Evolutionary conservation across 2,329 filamentous ascomycete species (phyloP), one percentile per base, ranked within the genome.

Genomic region (Botrytis medusae): DNA sequence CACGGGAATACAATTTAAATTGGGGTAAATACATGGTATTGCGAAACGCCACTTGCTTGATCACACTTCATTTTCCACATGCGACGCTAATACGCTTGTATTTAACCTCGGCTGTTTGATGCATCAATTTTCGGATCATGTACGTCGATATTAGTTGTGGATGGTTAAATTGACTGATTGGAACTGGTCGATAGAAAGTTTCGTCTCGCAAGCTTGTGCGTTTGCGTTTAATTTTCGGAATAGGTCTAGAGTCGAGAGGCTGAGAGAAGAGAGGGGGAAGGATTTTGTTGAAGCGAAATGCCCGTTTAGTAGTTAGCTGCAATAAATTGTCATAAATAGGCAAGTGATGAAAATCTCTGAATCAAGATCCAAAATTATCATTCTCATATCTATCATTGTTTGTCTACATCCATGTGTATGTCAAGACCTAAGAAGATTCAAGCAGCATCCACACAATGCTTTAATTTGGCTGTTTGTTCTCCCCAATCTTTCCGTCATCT

Each of bases 361-460:
- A 62, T 6, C 34, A 48, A 42, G 57, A 59, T 69, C 22, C 18
- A 54, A 68, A 37, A 46, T 63, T 14, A 20, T 29, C 42, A 44
- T 69, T 42, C 37, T 61, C 51, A 61, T 29, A 44, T 59, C 40
- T 69, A 69, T 59, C 67, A 32, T 69, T 59, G 54, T 16, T 37
- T 69, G 32, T 37, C 63, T 51, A 67, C n/a, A 63, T 67, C 32
- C 48, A 67, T 67, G 14, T 51, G 25, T 54, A 20, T 25, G 46
- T 20, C 32, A 22, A 54, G 20, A 37, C 64, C 46, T 25, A 16
- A 67, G 63, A 51, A 51, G 32, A 51, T 67, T 67, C 32, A 51
- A 67, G 22, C 32, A 62, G 34, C 63, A 37, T 34, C 22, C 8
- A 67, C 9, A 37, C 22, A 25, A 40, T 51, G 32, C 46, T 54